Conservation (phyloP, 2,329 filamentous ascomycete species). For the Basipetospora sp. region DNA sequence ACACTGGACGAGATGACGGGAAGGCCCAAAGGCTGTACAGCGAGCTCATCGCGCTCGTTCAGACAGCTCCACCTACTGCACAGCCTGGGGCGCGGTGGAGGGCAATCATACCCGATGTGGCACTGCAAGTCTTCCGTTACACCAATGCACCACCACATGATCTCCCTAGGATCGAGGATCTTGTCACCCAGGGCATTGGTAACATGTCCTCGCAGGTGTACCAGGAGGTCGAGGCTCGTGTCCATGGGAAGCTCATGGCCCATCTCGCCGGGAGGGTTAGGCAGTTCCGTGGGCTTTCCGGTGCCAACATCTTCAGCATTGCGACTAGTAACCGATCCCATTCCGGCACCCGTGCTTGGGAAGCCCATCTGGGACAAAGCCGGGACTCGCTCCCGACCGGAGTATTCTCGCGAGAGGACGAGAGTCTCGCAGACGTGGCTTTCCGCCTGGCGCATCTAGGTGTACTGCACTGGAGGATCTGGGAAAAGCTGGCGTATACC, state of each 20-base stretch:
- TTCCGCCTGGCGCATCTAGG: conserved; percentile 70
- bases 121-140: conserved; percentile 44
- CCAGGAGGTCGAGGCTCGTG: conserved; percentile 32
- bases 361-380: conserved; percentile 13
- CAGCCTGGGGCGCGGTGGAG: conserved; percentile 33
- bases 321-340: conserved; percentile 37
- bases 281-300: conserved; percentile 37
- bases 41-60: conserved; percentile 39
- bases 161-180: conserved; percentile 34
- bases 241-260: conserved; percentile 32
- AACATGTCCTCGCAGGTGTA: conserved; percentile 29
- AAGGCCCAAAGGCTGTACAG: conserved; percentile 35
- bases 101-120: conserved; percentile 36
- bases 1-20: conserved; percentile 25
- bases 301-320: conserved; percentile 38
- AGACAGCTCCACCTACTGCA: conserved; percentile 30
- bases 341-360: conserved; percentile 21
- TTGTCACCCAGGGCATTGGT: conserved; percentile 29
- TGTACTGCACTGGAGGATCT: conserved; percentile 79
- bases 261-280: conserved; percentile 35
- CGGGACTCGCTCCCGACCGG: conserved; percentile 9
- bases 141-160: conserved; percentile 34
- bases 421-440: conserved; percentile 51
- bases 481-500: conserved; percentile 60
- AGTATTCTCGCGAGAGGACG: conserved; percentile 32